These are phyloP conservation scores for Pochonia chlamydosporia DNA, from an alignment of 2,329 filamentous ascomycete genomes.

Conservation along the genomic window DNA sequence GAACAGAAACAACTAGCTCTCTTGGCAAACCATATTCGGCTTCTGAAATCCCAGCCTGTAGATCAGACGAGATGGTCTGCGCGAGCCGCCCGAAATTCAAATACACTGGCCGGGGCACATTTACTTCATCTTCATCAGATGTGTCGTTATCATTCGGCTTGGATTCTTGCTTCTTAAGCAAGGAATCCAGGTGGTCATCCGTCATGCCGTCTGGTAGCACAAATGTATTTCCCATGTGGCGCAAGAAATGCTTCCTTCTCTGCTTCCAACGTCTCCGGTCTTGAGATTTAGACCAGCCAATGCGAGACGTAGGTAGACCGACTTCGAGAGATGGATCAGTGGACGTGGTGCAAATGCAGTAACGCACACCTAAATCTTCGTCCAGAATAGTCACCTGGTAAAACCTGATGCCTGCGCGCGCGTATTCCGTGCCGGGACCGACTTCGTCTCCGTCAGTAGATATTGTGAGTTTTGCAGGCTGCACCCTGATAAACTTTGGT, in stretches of 20 bases:
- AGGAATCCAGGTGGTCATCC: conserved; percentile 17
- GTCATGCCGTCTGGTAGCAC: conserved; percentile 31
- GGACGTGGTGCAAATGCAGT: conserved; percentile 27
- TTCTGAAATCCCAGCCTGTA: conserved; percentile 11
- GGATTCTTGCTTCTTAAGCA: conserved; percentile 5
- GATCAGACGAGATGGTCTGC: conserved; percentile 13
- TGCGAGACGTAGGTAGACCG: conserved; percentile 19
- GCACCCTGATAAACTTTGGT: conserved; percentile 22
- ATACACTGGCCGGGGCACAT: conserved; percentile 5
- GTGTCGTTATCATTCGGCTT: not conserved
- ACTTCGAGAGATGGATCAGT: conserved; percentile 18
- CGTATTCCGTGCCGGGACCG: conserved; percentile 24
- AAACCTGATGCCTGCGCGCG: conserved; percentile 31
- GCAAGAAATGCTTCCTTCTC: conserved; percentile 21
- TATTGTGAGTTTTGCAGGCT: conserved; percentile 17
- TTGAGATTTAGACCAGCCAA: conserved; percentile 19
- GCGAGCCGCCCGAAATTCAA: conserved; percentile 20
- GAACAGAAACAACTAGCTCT: conserved; percentile 20
- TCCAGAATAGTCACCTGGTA: conserved; percentile 41
- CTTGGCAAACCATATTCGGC: conserved; percentile 20
- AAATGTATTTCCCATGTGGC: conserved; percentile 24
- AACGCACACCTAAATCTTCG: conserved; percentile 36
- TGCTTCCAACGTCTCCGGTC: conserved; percentile 21
- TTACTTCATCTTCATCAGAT: not conserved
- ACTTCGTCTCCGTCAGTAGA: conserved; percentile 4